Evolutionary conservation across 2,329 filamentous ascomycete species (phyloP).

Genomic region (Fusarium cicatricum): DNA sequence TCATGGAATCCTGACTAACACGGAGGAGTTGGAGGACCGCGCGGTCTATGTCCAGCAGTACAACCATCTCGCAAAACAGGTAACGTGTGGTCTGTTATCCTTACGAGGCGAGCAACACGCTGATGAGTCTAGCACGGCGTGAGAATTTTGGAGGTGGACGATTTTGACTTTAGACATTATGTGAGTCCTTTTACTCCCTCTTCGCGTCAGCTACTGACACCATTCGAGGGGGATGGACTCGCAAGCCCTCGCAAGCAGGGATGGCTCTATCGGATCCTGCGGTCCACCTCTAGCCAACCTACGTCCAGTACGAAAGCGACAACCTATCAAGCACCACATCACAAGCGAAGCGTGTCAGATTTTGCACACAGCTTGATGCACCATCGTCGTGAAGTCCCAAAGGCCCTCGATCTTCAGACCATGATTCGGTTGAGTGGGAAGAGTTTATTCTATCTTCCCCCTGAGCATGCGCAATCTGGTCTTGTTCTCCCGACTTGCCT

Average conservation of each 20-base stretch:
- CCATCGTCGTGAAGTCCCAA: slow-evolving; percentile 55
- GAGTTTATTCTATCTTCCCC: slow-evolving; percentile 67
- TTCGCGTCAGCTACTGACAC: slow-evolving; percentile 12
- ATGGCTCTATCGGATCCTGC: slow-evolving; percentile 52
- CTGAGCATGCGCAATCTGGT: slow-evolving; percentile 64
- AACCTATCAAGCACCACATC: slow-evolving; percentile 39
- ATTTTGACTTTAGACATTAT: slow-evolving; percentile 44
- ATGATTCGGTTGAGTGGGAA: slow-evolving; percentile 70
- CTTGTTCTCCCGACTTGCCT: slow-evolving; percentile 71
- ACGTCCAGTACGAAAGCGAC: slow-evolving; percentile 9
- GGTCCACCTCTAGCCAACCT: slow-evolving; percentile 35
- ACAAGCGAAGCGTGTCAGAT: slow-evolving; percentile 65
- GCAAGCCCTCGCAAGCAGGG: slow-evolving; percentile 44
- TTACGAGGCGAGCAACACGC: background rate
- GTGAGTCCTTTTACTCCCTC: slow-evolving; percentile 42
- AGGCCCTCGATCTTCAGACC: slow-evolving; percentile 61
- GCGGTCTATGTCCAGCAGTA: slow-evolving; percentile 63
- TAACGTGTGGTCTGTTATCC: slow-evolving; percentile 38
- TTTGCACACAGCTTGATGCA: slow-evolving; percentile 57
- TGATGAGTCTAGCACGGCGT: slow-evolving; percentile 59
- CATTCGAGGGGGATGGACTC: slow-evolving; percentile 28
- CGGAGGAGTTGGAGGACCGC: slow-evolving; percentile 59
- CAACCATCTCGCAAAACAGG: slow-evolving; percentile 67
- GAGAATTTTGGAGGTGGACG: slow-evolving; percentile 49
- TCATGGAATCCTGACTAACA: slow-evolving; percentile 55